Conservation (phyloP, 805 yeast genomes). For the Wickerhamomyces bovis region DNA sequence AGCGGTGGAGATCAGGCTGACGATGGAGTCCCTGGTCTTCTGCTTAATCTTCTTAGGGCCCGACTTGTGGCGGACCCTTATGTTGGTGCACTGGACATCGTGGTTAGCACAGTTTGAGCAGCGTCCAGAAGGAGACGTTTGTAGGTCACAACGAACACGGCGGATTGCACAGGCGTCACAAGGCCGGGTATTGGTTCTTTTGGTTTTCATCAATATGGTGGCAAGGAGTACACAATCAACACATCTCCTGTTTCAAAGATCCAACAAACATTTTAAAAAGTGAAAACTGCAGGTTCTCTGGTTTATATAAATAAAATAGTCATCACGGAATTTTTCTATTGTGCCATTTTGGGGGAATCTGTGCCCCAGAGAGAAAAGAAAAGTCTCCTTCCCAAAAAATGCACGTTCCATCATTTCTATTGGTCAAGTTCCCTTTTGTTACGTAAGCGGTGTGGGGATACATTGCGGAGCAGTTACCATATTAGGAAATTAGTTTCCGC, state of each 20-base stretch:
- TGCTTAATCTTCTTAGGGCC: slow-evolving; percentile 22
- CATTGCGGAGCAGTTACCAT: neutral
- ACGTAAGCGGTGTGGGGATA: neutral
- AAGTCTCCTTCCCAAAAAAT: too few relatives aligned
- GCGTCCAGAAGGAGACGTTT: slow-evolving; percentile 7
- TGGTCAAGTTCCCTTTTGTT: neutral
- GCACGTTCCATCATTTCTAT: neutral
- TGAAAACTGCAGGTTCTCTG: neutral
- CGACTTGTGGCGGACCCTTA: slow-evolving; percentile 20
- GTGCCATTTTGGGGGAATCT: neutral
- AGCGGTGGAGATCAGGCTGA: slow-evolving; percentile 3
- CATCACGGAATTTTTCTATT: neutral
- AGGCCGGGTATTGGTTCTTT: slow-evolving; percentile 12
- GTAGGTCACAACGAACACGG: slow-evolving; percentile 21
- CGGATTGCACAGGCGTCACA: slow-evolving; percentile 25
- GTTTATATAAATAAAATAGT: too few relatives aligned
- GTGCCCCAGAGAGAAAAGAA: neutral
- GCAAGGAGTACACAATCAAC: too few relatives aligned
- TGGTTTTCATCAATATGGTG: too few relatives aligned
- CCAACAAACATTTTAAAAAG: too few relatives aligned
- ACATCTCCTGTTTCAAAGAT: too few relatives aligned
- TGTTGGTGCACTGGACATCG: slow-evolving; percentile 18
- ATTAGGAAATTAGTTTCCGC: neutral
- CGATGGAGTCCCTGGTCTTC: slow-evolving; percentile 18
- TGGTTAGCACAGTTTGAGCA: slow-evolving; percentile 22